Conservation (phyloP, 2,329 filamentous ascomycete species). For the Xylaria sp. region DNA sequence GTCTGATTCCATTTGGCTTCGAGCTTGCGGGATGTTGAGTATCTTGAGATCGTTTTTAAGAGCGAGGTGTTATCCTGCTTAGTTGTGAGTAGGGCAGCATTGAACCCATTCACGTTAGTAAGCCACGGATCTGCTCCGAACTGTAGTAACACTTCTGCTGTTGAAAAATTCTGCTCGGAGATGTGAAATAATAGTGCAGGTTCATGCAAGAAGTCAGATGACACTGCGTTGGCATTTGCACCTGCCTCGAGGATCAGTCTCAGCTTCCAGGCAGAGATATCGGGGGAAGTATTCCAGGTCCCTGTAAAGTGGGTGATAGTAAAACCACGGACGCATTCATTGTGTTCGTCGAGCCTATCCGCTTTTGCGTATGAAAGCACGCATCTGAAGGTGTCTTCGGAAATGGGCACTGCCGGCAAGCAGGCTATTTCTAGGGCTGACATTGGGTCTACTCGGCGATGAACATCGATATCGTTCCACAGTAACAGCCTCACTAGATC, state of each 20-base stretch:
- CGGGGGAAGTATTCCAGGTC: neutral
- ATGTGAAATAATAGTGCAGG: neutral
- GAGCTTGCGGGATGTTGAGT: neutral
- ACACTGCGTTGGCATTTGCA: neutral
- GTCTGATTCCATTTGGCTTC: neutral
- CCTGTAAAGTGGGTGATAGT: neutral
- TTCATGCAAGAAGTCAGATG: neutral
- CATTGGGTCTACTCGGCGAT: neutral
- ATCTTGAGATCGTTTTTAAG: neutral
- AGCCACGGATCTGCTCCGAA: slow-evolving; percentile 9
- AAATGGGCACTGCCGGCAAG: neutral
- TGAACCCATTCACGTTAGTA: neutral
- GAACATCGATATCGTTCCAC: neutral
- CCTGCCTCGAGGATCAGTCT: neutral
- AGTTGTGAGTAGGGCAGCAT: neutral
- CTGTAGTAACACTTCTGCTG: neutral
- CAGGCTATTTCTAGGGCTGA: slow-evolving; percentile 2
- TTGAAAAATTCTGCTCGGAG: neutral
- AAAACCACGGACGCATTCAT: neutral
- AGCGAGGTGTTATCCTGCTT: neutral
- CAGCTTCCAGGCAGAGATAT: neutral
- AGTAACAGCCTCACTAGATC: neutral
- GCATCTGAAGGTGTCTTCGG: neutral
- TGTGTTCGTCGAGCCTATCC: neutral
- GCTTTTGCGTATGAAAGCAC: neutral